Evolutionary conservation across 352 stramenopile genomes (phyloP).

Genomic region (Phytophthora hybrid): DNA sequence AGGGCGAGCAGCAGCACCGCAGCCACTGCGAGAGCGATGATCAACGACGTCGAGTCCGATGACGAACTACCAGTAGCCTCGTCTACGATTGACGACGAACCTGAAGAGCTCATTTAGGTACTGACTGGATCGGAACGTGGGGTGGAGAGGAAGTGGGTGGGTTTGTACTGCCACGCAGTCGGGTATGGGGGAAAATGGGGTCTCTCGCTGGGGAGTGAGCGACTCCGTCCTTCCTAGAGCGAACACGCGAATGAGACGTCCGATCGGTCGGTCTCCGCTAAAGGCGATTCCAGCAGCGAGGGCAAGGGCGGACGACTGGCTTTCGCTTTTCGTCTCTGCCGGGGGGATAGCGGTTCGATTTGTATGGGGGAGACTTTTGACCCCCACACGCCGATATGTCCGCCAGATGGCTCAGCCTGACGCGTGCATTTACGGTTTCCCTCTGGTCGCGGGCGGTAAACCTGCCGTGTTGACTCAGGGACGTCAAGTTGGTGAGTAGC

Average conservation of each 20-base stretch:
- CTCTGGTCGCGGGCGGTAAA: not conserved
- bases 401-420: not conserved
- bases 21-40: slow-evolving; percentile 26
- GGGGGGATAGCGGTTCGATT: not conserved
- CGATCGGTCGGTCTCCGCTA: not conserved
- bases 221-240: not conserved
- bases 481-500: not conserved
- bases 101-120: slow-evolving; percentile 1
- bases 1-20: slow-evolving; percentile 27
- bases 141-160: not conserved
- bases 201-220: not conserved
- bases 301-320: slow-evolving; percentile 3
- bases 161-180: not conserved
- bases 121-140: not conserved
- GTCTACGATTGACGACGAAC: slow-evolving; percentile 2
- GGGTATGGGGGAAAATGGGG: not conserved
- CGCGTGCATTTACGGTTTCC: not conserved
- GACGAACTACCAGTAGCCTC: not conserved
- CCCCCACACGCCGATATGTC: not conserved
- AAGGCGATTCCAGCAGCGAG: not conserved
- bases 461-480: not conserved
- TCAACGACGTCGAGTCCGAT: slow-evolving; percentile 5
- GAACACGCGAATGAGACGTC: slow-evolving; percentile 1
- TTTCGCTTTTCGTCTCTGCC: slow-evolving; percentile 1
- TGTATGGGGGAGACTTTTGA: not conserved